A percentile compares a stretch with the other conserved stretches of the same genome.
phyloP scores from a whole-genome alignment of 371 early-diverging fungal species.

The Mortierella sp. region DNA sequence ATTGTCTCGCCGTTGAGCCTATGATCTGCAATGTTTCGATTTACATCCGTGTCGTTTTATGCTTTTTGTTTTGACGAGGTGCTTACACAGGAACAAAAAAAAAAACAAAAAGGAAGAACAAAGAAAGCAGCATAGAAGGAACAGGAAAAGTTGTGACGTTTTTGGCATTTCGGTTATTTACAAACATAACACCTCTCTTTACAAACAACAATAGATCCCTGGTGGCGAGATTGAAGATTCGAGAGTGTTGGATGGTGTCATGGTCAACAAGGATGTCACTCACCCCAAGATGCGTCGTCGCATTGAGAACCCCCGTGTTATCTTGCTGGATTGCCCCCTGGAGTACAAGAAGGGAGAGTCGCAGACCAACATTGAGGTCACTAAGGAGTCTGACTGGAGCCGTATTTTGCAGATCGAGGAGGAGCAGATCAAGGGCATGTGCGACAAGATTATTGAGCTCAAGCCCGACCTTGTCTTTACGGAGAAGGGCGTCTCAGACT shows the following conservation, averaged over 20 bases:
- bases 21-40: background rate
- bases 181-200: background rate
- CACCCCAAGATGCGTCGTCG: constrained; percentile 99
- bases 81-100: background rate
- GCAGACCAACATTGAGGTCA: constrained; percentile 99
- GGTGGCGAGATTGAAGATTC: constrained; percentile 98
- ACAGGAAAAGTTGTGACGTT: background rate
- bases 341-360: constrained; percentile 99
- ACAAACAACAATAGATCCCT: constrained; percentile 80
- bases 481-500: constrained; percentile 99
- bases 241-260: constrained; percentile 98
- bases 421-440: constrained; percentile 98
- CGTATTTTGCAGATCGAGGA: constrained; percentile 99
- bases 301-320: constrained; percentile 98
- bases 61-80: background rate
- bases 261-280: constrained; percentile 99
- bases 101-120: background rate
- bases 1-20: constrained; percentile 1
- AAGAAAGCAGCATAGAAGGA: background rate
- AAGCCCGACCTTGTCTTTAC: constrained; percentile 99
- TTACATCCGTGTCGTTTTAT: background rate
- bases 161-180: background rate
- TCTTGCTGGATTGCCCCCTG: constrained; percentile 99
- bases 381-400: constrained; percentile 97
- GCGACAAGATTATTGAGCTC: constrained; percentile 94